Percentiles rank a stretch among this genome's conserved stretches.
phyloP scores from a whole-genome alignment of 345 rosid genomes.

The Euphorbia lathyris region DNA sequence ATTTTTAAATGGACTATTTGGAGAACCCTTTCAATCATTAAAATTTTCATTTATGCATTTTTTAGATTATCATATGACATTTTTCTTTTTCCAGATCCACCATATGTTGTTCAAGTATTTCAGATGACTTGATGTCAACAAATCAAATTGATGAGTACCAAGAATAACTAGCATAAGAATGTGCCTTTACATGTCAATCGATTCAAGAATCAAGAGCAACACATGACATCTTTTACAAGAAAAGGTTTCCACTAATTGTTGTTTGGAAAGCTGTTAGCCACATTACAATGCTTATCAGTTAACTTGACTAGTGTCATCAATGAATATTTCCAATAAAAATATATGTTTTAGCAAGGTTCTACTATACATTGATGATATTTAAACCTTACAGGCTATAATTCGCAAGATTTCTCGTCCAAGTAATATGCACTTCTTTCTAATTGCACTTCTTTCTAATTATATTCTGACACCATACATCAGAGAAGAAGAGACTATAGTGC shows the following conservation, averaged over 20 bases:
- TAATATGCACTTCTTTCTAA: not conserved
- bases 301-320: not conserved
- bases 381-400: too few relatives aligned
- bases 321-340: not conserved
- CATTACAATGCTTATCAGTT: not conserved
- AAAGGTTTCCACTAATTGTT: not conserved
- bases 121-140: not conserved
- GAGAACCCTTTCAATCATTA: too few relatives aligned
- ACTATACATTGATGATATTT: too few relatives aligned
- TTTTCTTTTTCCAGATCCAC: not conserved
- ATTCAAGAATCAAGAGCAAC: not conserved
- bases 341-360: not conserved
- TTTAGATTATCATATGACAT: not conserved
- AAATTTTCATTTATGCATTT: not conserved
- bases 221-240: not conserved
- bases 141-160: not conserved
- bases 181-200: not conserved
- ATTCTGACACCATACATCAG: not conserved
- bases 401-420: too few relatives aligned
- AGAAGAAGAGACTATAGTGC: not conserved
- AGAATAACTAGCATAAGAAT: not conserved
- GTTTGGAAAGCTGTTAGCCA: not conserved
- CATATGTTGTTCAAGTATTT: not conserved
- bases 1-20: too few relatives aligned
- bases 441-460: too few relatives aligned